Conservation (phyloP, 2,329 filamentous ascomycete species). For the Colletotrichum sp. region DNA sequence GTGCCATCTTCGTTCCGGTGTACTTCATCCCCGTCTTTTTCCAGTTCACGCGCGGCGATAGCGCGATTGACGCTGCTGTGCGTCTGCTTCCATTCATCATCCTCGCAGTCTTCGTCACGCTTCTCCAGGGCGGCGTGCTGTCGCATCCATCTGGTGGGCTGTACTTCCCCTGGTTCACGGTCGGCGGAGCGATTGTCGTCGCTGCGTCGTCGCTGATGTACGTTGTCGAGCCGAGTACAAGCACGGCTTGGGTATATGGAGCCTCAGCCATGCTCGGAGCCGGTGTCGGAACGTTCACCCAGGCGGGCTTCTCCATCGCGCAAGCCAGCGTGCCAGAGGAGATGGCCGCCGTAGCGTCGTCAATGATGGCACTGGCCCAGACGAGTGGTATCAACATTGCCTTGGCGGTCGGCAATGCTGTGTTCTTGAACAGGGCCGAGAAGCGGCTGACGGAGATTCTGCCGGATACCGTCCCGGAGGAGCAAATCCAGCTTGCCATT, state of each 20-base stretch:
- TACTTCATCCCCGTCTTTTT: conserved; percentile 58
- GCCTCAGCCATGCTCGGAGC: conserved; percentile 42
- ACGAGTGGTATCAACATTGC: conserved; percentile 17
- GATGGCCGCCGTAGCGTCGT: conserved; percentile 1
- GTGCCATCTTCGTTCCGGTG: conserved; percentile 28
- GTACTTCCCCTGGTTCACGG: conserved; percentile 45
- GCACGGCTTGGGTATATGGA: conserved; percentile 31
- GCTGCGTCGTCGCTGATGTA: conserved; percentile 40
- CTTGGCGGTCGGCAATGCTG: conserved; percentile 17
- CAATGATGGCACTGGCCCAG: conserved; percentile 8
- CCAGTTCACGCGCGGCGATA: conserved; percentile 48
- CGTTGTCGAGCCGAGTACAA: conserved; percentile 26
- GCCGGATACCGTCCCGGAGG: conserved; percentile 23
- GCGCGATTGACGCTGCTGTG: conserved; percentile 41
- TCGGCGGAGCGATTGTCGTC: conserved; percentile 36
- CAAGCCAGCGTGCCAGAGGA: neutral
- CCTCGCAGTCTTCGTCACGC: conserved; percentile 32
- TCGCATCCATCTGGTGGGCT: conserved; percentile 23
- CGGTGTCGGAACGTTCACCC: conserved; percentile 37
- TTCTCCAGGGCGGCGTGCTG: conserved; percentile 26
- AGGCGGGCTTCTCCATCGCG: conserved; percentile 32
- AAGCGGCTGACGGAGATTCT: conserved; percentile 27
- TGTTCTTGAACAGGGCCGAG: conserved; percentile 36
- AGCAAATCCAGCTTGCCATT: conserved; percentile 28
- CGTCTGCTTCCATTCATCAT: conserved; percentile 44